Conservation (phyloP, 768 basidiomycete species). For the Tubosaeta sp. region DNA sequence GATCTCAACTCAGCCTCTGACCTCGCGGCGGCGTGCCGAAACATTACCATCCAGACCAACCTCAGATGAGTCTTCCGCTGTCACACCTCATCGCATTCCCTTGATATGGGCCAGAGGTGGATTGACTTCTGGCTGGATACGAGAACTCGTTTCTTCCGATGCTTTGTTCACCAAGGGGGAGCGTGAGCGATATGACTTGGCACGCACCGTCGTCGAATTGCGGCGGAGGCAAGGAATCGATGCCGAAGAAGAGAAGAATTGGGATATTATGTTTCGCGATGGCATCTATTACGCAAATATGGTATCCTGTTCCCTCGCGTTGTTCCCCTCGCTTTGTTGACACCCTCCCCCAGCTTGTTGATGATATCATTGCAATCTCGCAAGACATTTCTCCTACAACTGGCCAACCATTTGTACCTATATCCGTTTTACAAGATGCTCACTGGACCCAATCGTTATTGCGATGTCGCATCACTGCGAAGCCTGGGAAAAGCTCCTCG, state of each 20-base stretch:
- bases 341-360: slow-evolving; percentile 52
- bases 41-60: slow-evolving; percentile 26
- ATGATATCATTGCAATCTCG: slow-evolving; percentile 73
- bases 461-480: slow-evolving; percentile 51
- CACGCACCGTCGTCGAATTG: slow-evolving; percentile 70
- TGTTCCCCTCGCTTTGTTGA: not conserved
- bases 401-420: slow-evolving; percentile 62
- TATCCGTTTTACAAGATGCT: slow-evolving; percentile 65
- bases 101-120: slow-evolving; percentile 75
- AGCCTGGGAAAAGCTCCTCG: slow-evolving; percentile 22
- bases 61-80: slow-evolving; percentile 9
- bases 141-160: slow-evolving; percentile 72
- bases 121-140: slow-evolving; percentile 66
- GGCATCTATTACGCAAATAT: slow-evolving; percentile 87
- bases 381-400: slow-evolving; percentile 73
- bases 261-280: slow-evolving; percentile 63
- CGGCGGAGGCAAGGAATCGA: slow-evolving; percentile 52
- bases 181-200: slow-evolving; percentile 75
- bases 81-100: slow-evolving; percentile 33
- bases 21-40: slow-evolving; percentile 27
- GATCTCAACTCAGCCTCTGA: slow-evolving; percentile 9
- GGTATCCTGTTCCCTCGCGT: slow-evolving; percentile 40
- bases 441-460: slow-evolving; percentile 78
- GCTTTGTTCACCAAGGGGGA: slow-evolving; percentile 77
- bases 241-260: slow-evolving; percentile 64